phyloP scores from a whole-genome alignment of 1,284 basidiomycete genomes.

The Moesziomyces parantarcticus region DNA sequence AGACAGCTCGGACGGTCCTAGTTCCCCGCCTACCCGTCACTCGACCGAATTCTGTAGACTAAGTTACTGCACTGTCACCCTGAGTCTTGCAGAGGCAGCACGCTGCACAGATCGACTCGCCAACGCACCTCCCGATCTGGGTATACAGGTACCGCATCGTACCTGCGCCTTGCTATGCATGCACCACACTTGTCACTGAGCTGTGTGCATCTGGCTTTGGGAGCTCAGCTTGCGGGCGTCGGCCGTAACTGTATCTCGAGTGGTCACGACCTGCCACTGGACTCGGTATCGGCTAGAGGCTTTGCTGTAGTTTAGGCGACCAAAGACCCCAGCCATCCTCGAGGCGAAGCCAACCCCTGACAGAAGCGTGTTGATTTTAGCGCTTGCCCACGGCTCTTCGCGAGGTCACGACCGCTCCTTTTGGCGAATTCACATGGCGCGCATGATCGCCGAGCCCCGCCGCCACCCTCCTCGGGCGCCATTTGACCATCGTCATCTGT shows the following conservation, averaged over 20 bases:
- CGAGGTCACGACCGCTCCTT: not conserved
- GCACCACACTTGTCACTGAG: not conserved
- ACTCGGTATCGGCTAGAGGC: too few relatives aligned
- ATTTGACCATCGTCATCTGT: not conserved
- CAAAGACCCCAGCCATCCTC: not conserved
- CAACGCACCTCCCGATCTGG: not conserved
- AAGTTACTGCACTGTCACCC: not conserved
- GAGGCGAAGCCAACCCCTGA: constrained; percentile 1
- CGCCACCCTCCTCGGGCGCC: too few relatives aligned
- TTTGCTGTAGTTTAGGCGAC: not conserved
- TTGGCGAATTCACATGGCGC: not conserved
- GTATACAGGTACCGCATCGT: not conserved
- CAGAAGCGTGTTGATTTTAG: constrained; percentile 1
- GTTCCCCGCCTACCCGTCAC: too few relatives aligned
- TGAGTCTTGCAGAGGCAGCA: too few relatives aligned
- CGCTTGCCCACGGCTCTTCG: not conserved
- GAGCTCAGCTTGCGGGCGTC: too few relatives aligned
- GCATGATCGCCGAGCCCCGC: constrained; percentile 9
- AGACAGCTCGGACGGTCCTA: not conserved
- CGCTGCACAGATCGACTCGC: not conserved
- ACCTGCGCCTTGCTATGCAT: not conserved
- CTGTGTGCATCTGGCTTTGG: not conserved
- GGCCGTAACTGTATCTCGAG: too few relatives aligned
- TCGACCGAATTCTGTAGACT: not conserved
- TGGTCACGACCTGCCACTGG: too few relatives aligned